These are phyloP conservation scores for Hypocrella siamensis DNA, from an alignment of 2,329 filamentous ascomycete genomes.

Conservation along the genomic window DNA sequence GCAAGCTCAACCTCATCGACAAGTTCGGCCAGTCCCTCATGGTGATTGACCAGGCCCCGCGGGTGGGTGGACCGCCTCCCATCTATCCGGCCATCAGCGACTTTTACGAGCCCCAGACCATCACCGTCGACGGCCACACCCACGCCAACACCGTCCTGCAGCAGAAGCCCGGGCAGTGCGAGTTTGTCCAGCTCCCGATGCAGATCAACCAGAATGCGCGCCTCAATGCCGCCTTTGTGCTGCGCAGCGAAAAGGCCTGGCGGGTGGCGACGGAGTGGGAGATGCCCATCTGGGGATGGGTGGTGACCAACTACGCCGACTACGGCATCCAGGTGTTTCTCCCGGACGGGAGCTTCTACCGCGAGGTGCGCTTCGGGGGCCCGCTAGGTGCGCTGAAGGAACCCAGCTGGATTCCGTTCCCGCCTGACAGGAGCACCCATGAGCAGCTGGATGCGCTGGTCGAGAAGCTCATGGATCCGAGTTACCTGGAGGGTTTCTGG, in stretches of 20 bases:
- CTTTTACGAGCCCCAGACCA: conserved; percentile 14
- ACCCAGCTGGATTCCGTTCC: conserved; percentile 20
- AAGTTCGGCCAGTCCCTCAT: conserved; percentile 28
- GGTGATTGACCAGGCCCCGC: conserved; percentile 12
- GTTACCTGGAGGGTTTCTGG: conserved; percentile 16
- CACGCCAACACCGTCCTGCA: conserved; percentile 10
- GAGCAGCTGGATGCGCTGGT: conserved; percentile 15
- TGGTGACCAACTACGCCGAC: conserved; percentile 25
- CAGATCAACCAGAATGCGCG: conserved; percentile 22
- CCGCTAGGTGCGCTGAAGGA: conserved; percentile 7
- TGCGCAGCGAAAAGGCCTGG: conserved; percentile 3
- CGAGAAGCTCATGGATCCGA: conserved; percentile 6
- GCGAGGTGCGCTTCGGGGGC: conserved; percentile 22
- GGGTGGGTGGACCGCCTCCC: conserved; percentile 3
- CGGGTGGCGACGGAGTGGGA: conserved; percentile 17
- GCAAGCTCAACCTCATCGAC: conserved; percentile 30
- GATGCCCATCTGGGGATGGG: conserved; percentile 25
- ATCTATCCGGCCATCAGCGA: conserved; percentile 20
- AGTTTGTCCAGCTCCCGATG: conserved; percentile 23
- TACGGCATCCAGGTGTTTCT: conserved; percentile 25
- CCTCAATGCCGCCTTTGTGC: conserved; percentile 19
- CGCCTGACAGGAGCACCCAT: conserved; percentile 2
- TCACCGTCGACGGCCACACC: conserved; percentile 4
- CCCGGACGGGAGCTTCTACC: conserved; percentile 23
- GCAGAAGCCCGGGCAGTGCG: conserved; percentile 3